Evolutionary conservation across 225 moss, liverwort and hornwort genomes (phyloP), one percentile per base, ranked within the genome.

Genomic region (Neckera pumila): DNA sequence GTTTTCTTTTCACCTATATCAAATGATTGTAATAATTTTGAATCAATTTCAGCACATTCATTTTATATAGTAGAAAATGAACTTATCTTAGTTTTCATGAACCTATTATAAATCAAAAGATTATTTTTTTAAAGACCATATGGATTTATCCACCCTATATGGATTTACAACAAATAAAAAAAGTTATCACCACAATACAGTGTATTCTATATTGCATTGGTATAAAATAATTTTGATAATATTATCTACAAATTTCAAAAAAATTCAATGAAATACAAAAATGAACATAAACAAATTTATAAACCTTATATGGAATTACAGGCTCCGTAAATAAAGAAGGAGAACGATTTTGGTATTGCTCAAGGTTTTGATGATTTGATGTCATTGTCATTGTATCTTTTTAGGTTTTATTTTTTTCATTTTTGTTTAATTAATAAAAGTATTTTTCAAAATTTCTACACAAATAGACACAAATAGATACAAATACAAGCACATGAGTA

Each of bases 161-260:
- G 2, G 1, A 30, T 38, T 83, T 56, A 5, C 2, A 56, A 56
- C 5, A 56, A 53, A 10, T 69, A 14, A 0, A 84, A 53, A 83
- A 70, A 56, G 1, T 12, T 30, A 84, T 21, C 3, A 17, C 5
- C 1, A 9, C 7, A 18, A 9, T 83, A 13, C 1, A 70, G 70
- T 20, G 4, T 42, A 15, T 42, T 53, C 8, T 18, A 34, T 4
- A 17, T 30, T 73, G 3, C 11, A 21, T 5, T 53, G 14, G 6
- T 2, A 71, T 19, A 4, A 23, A 23, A 12, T n/a, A 40, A 9
- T 77, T 63, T 11, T 30, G 5, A 17, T 2, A 63, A 38, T 11
- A 3, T 34, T 30, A 9, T 15, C 0, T 10, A 9, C 1, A 19
- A n/a, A 51, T 49, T 4, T 22, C 7, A 51, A 2, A 0, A n/a